These are phyloP conservation scores for Fusarium floridanum DNA, from an alignment of 2,329 filamentous ascomycete genomes.

Conservation along the genomic window DNA sequence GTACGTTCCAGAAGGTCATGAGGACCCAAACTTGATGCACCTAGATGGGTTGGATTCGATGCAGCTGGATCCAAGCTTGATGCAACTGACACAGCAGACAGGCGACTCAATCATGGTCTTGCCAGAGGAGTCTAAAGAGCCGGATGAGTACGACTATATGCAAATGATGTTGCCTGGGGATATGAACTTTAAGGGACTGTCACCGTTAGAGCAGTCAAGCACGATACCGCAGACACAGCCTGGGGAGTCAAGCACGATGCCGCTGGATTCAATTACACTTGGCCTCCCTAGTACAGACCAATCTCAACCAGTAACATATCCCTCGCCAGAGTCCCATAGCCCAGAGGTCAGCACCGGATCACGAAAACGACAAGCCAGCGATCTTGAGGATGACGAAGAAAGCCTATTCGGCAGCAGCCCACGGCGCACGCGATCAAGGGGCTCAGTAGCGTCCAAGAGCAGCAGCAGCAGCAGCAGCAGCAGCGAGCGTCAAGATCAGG, in stretches of 20 bases:
- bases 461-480: too few species aligned
- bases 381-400: slow-evolving; percentile 2
- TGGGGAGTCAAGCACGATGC: background rate
- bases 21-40: background rate
- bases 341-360: background rate
- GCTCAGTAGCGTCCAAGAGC: background rate
- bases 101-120: background rate
- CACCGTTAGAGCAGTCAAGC: background rate
- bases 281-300: background rate
- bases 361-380: slow-evolving; percentile 8
- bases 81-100: background rate
- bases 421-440: slow-evolving; percentile 1
- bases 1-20: background rate
- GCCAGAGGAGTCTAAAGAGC: background rate
- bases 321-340: background rate
- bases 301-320: background rate
- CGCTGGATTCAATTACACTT: background rate
- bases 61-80: background rate
- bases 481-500: slow-evolving; percentile 2
- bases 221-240: background rate
- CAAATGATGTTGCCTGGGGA: background rate
- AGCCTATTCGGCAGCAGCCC: slow-evolving; percentile 10
- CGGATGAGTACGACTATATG: background rate
- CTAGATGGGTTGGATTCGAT: background rate
- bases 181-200: background rate